Evolutionary conservation across 2,329 filamentous ascomycete genomes (phyloP), one percentile per base, ranked within the genome.

Genomic region (Didymosphaeria variabile): DNA sequence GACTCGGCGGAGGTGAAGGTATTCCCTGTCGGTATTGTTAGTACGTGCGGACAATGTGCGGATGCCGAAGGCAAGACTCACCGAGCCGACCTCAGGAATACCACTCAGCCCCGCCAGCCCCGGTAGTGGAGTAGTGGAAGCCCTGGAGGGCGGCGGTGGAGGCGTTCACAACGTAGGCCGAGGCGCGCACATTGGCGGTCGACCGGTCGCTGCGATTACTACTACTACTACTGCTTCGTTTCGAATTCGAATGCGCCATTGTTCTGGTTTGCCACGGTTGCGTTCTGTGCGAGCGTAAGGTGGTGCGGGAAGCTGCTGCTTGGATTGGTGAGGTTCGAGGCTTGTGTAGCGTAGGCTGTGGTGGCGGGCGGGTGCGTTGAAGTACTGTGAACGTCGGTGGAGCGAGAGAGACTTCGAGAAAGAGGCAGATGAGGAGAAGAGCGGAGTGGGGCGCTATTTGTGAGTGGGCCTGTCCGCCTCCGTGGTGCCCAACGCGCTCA

Each of bases 61-160:
- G 45, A 42, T 3, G n/a, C 42, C 36, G 50, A 26, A 52, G 34
- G n/a, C 31, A 21, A 42, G 31, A 77, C 77, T 58, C 67, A 79
- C 78, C 75, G 77, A 80, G 76, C 76, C 72, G 70, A 79, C 79
- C 79, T 80, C 79, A 80, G 78, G 78, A 79, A 78, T 74, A 76
- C 79, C 79, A 80, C 74, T 78, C 77, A 64, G 74, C 77, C 77
- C 77, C 91, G 87, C 90, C 87, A 84, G 88, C 90, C 87, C 89
- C 87, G 84, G 92, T 94, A 92, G 93, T 94, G 88, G 91, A 96
- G 89, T 96, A 97, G 85, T 97, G 93, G 83, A 95, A 91, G 79
- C 91, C 91, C 79, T 90, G 89, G 74, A 97, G 86, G 77, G 84
- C 86, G 79, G 88, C 86, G 72, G 89, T 86, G 75, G 84, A 83